phyloP scores from a whole-genome alignment of 306 rosid genomes.

The Gynostemma pentaphyllum region DNA sequence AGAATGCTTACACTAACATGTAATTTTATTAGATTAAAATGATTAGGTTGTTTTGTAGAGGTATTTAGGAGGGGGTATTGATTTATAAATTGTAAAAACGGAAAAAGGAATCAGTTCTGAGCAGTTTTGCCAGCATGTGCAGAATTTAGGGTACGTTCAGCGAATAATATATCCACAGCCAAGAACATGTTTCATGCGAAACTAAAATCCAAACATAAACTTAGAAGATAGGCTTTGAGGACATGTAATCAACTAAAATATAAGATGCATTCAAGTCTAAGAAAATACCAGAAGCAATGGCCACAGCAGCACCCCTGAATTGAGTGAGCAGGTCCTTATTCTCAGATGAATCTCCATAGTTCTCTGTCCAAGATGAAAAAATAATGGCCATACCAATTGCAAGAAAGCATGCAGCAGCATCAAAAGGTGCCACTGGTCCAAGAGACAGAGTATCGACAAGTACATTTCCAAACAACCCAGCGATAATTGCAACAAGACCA shows the following conservation, averaged over 20 bases:
- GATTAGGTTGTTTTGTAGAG: neutral
- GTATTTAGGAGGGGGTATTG: neutral
- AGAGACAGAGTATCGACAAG: conserved; percentile 70
- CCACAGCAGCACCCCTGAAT: conserved; percentile 82
- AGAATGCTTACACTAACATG: neutral
- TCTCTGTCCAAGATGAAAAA: conserved; percentile 77
- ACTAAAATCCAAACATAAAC: neutral
- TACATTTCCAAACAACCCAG: conserved; percentile 88
- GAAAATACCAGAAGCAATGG: conserved; percentile 82
- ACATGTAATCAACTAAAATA: neutral
- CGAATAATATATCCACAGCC: neutral
- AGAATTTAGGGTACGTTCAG: neutral
- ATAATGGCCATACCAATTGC: conserved; percentile 86
- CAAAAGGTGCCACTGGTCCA: conserved; percentile 97
- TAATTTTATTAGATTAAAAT: neutral
- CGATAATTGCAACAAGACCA: conserved; percentile 72
- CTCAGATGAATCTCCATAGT: conserved; percentile 74
- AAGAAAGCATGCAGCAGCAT: conserved; percentile 93
- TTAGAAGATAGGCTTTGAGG: neutral
- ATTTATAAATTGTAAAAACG: neutral
- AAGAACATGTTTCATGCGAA: neutral
- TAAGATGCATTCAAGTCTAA: neutral
- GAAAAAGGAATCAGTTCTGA: neutral
- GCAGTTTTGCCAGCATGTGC: neutral
- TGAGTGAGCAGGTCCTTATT: conserved; percentile 75